These are phyloP conservation scores for Ustilago bromivora DNA, from an alignment of 1,284 basidiomycete species.

Conservation along the genomic window DNA sequence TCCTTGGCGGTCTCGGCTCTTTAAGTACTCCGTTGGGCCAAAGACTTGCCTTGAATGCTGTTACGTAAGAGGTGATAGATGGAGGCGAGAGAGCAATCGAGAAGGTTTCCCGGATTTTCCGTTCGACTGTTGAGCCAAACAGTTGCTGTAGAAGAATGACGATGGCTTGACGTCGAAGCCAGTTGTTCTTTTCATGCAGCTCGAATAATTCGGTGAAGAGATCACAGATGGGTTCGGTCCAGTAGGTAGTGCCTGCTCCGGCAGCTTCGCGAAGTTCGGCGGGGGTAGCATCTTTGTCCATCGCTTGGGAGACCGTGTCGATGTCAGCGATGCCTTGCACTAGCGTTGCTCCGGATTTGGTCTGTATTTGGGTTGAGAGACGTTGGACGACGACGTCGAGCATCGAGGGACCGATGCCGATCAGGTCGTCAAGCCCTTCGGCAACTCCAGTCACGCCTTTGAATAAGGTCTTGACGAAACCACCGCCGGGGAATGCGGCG, in stretches of 20 bases:
- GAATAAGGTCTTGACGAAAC: slow-evolving; percentile 53
- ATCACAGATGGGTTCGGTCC: slow-evolving; percentile 94
- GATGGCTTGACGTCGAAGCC: slow-evolving; percentile 94
- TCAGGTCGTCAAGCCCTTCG: slow-evolving; percentile 57
- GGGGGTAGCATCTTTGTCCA: slow-evolving; percentile 41
- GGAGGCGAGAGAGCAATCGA: slow-evolving; percentile 71
- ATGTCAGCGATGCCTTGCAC: slow-evolving; percentile 49
- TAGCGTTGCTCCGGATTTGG: slow-evolving; percentile 26
- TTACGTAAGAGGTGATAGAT: slow-evolving; percentile 76
- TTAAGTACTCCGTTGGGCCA: slow-evolving; percentile 86
- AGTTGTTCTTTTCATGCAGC: slow-evolving; percentile 92
- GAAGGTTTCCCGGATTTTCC: slow-evolving; percentile 85
- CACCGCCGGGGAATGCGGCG: slow-evolving; percentile 32
- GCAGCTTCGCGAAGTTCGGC: slow-evolving; percentile 79
- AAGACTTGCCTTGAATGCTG: slow-evolving; percentile 76
- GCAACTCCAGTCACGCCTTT: slow-evolving; percentile 58
- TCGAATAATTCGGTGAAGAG: slow-evolving; percentile 91
- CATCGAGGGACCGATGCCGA: slow-evolving; percentile 61
- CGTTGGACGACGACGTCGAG: slow-evolving; percentile 55
- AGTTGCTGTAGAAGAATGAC: slow-evolving; percentile 96
- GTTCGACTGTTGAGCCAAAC: slow-evolving; percentile 95
- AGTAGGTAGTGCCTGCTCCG: slow-evolving; percentile 82
- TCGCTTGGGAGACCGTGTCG: slow-evolving; percentile 55
- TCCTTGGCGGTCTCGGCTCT: slow-evolving; percentile 76
- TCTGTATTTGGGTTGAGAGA: slow-evolving; percentile 59